phyloP scores from a whole-genome alignment of 1,139 yeast genomes.

The Hemisphaericaspora xylofermentans region DNA sequence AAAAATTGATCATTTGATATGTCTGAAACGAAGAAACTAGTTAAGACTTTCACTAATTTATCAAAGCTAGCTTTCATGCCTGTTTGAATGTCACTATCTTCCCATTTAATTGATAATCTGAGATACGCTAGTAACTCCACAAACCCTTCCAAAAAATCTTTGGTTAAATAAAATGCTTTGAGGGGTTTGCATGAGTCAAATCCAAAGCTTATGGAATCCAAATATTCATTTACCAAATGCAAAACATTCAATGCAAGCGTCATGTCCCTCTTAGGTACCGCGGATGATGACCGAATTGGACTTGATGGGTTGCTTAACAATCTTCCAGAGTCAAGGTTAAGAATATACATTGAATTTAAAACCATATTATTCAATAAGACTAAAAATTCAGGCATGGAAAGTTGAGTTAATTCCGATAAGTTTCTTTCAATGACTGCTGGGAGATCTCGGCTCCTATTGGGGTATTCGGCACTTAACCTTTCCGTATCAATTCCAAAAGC shows the following conservation, averaged over 20 bases:
- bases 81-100: constrained; percentile 18
- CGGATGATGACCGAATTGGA: constrained; percentile 18
- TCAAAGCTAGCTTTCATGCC: constrained; percentile 25
- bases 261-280: constrained; percentile 17
- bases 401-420: constrained; percentile 15
- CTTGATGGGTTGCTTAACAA: constrained; percentile 40
- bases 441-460: constrained; percentile 8
- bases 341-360: constrained; percentile 31
- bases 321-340: constrained; percentile 36
- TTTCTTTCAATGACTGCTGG: constrained; percentile 12
- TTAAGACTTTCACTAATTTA: constrained; percentile 24
- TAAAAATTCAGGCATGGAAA: constrained; percentile 42
- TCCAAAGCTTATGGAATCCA: constrained; percentile 32
- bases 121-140: constrained; percentile 41
- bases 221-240: constrained; percentile 36
- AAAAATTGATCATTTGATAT: constrained; percentile 23
- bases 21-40: constrained; percentile 34
- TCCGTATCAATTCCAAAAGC: constrained; percentile 38
- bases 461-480: constrained; percentile 1
- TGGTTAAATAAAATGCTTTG: constrained; percentile 23
- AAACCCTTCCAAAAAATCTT: constrained; percentile 41
- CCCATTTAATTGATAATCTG: constrained; percentile 28
- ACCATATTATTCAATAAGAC: constrained; percentile 42
- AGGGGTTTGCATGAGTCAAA: constrained; percentile 24
- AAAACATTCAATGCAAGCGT: constrained; percentile 32